Base-by-base conservation (phyloP, 768 basidiomycete species). In the Boletus patriciae region DNA sequence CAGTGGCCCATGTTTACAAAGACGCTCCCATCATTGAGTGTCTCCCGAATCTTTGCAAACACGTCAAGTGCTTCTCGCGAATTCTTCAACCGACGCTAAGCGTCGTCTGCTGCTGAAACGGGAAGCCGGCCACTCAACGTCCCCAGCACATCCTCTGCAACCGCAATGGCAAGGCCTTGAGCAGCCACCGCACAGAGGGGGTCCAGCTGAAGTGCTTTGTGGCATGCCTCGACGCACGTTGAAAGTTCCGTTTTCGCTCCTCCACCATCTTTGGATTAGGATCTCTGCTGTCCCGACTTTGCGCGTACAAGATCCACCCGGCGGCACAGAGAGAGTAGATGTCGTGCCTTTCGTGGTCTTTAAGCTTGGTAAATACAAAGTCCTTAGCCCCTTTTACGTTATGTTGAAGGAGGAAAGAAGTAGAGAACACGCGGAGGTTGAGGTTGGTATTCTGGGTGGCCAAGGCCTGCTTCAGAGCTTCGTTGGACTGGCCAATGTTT, bases 1-100 rank as follows among this genome's bases (percentile, higher is more conserved):
- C 94, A 97, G 66, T 98, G 97, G 0, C 95, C 97, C 79, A 98
- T 95, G 70, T 99, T 99, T 66, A 92, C 78, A 67, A 95, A 94
- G 5, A 97, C 94, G 57, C 90, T 90, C 8, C 91, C 92, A 42
- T 85, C 83, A 55, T 84, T 82, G 51, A 94, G 74, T 3, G 86
- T 88, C 74, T 98, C 97, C 52, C 93, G 81, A 50, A 98, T 88
- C 73, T 96, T 93, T 3, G 86, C 88, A 66, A 99, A 93, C 36
- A 96, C 81, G 46, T 89, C 87, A 43, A 99, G 73, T 0, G 97
- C 96, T 50, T 97, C 93, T 8, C 92, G 81, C 3, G 92, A 84
- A 62, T 91, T 89, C 73, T 82, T 82, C 59, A 84, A 64, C 44
- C 90, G 78, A 59, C 82, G 81, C 62, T 83, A 80, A 0, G 77